phyloP scores from a whole-genome alignment of 805 yeast genomes.

The Scheffersomyces spartinae region DNA sequence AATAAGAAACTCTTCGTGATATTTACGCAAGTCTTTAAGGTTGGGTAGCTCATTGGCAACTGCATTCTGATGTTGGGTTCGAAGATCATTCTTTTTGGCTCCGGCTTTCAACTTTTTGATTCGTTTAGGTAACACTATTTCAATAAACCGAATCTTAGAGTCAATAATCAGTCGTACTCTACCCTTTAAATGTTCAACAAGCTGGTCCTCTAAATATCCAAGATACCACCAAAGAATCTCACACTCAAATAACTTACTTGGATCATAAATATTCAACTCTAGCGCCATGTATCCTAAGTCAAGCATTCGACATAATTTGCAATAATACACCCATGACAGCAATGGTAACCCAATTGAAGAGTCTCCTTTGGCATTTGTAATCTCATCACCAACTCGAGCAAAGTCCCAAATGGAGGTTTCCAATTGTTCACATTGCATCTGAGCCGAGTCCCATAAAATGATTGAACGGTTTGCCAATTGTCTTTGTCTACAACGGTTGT shows the following conservation, averaged over 20 bases:
- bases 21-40: too few species aligned
- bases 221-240: constrained; percentile 66
- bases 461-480: constrained; percentile 53
- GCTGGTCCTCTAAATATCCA: constrained; percentile 31
- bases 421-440: constrained; percentile 57
- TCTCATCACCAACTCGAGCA: constrained; percentile 28
- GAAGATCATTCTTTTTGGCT: constrained; percentile 37
- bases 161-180: constrained; percentile 20
- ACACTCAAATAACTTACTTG: too few species aligned
- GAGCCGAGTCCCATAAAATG: constrained; percentile 65
- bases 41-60: too few species aligned
- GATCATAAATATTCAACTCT: constrained; percentile 64
- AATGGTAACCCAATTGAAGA: constrained; percentile 43
- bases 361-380: too few species aligned
- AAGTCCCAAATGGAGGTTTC: constrained; percentile 40
- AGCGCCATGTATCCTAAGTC: constrained; percentile 65
- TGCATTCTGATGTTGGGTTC: too few species aligned
- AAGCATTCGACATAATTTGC: constrained; percentile 60
- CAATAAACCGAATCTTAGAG: constrained; percentile 21
- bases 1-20: too few species aligned
- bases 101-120: constrained; percentile 39
- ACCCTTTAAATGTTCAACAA: constrained; percentile 34
- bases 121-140: constrained; percentile 23
- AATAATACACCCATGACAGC: constrained; percentile 56
- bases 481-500: constrained; percentile 75